These are phyloP conservation scores for Haematococcus lacustris DNA, from an alignment of 139 green algal genomes.

Conservation along the genomic window DNA sequence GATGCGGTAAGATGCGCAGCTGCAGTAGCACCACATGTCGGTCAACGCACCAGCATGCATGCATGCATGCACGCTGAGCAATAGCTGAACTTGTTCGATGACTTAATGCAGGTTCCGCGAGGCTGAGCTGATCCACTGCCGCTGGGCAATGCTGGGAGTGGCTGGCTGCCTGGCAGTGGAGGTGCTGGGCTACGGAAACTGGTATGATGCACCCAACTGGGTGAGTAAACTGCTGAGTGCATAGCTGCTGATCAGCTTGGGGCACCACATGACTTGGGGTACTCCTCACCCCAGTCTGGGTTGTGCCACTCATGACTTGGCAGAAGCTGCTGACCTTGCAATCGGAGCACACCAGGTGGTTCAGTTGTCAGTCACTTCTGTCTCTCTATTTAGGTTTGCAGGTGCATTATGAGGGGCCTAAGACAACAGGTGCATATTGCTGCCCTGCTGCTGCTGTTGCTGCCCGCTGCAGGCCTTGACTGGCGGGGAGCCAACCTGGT, in stretches of 20 bases:
- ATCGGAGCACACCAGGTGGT: no score
- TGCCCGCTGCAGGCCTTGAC: conserved; percentile 64
- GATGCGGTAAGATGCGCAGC: conserved; percentile 2
- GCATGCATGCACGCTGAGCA: neutral
- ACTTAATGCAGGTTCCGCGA: conserved; percentile 22
- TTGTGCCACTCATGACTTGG: neutral
- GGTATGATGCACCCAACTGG: conserved; percentile 67
- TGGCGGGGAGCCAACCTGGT: conserved; percentile 65
- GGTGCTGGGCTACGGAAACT: conserved; percentile 64
- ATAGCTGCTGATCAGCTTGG: no score
- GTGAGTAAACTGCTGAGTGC: conserved; percentile 24
- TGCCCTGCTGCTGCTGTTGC: no score
- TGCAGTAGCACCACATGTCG: neutral
- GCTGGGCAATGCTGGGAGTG: conserved; percentile 68
- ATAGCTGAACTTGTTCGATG: neutral
- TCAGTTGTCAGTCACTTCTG: neutral
- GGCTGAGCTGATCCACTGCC: conserved; percentile 59
- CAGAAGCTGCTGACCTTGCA: neutral
- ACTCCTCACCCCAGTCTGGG: neutral
- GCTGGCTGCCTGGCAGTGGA: conserved; percentile 60
- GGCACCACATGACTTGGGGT: neutral
- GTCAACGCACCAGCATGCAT: neutral
- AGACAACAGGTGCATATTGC: neutral
- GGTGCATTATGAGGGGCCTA: neutral
- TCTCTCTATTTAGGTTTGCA: neutral